Base-by-base conservation (phyloP, 176 grass and related monocot species). In the Calamus simplicifolius region DNA sequence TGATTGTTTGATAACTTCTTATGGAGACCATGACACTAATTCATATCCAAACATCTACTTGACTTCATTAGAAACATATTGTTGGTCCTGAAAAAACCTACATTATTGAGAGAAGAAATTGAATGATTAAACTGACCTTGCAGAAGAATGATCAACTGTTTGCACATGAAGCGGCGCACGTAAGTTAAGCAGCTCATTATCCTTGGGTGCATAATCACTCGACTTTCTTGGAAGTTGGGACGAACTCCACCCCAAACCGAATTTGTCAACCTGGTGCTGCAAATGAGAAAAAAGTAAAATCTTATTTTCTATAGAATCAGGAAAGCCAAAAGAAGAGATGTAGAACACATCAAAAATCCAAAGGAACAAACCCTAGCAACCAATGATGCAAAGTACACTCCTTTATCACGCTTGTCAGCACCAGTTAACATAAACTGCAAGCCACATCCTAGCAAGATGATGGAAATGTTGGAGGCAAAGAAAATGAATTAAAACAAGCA, bases 381-480 rank as follows among this genome's bases (percentile, higher is more conserved):
- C 72, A 95, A 77, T 54, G 89, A 95, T 78, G 70, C 50, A 50
- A 95, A 89, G 75, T 80, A 89, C 56, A 83, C 75, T 80, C 69
- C 71, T 80, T 95, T 95, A 73, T 83, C 80, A 31, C 29, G 79
- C 73, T 85, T 95, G 64, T 85, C 69, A 26, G 62, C 35, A 58
- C 85, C 89, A 35, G 89, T 67, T 73, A 95, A 77, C 72, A 95
- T 78, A 72, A 95, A 95, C 85, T 89, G 82, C n/a, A 64, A 69
- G 19, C 54, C 53, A 60, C 8, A 81, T 53, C 27, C 76, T 15
- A 62, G 43, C 10, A 57, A 54, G 35, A 43, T 43, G 35, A 43
- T 43, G 35, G 12, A 43, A 6, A 43, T 7, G 35, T 43, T 43
- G 35, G 2, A 43, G 35, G 35, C 8, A 43, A 43, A 43, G 35